Base-by-base conservation (phyloP, 352 stramenopile genomes). In the Pythium grandisporangium region DNA sequence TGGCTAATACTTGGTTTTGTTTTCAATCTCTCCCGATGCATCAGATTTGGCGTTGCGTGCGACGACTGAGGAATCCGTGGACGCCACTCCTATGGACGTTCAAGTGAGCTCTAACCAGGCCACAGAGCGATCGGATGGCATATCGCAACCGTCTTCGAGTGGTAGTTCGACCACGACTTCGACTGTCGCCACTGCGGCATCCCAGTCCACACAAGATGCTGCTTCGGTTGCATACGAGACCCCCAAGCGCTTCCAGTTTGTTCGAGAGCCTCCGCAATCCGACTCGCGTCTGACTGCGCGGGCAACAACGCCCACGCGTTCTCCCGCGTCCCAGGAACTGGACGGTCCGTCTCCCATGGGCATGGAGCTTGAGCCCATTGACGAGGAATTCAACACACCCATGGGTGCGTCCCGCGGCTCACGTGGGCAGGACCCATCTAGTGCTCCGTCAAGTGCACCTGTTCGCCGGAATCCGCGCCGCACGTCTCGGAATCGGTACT, bases 301-400 rank as follows among this genome's bases (percentile, higher is more conserved):
- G 41, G 34, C 49, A 23, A 59, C 6, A 26, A 55, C 58, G 16
- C 37, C 34, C 10, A 33, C n/a, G 19, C 67, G 56, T 33, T 89
- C 75, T 36, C 72, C 66, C 4, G 75, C 70, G 8, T 65, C 73
- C 14, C 64, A 72, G 12, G 76, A 87, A 46, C 55, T 85, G 12
- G 69, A 87, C 34, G 63, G n/a, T n/a, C n/a, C n/a, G n/a, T n/a
- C n/a, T n/a, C n/a, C n/a, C n/a, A n/a, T n/a, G n/a, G n/a, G 58
- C 19, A 79, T 89, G 73, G 73, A 89, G 52, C 51, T 86, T 10
- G 76, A 89, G 43, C 61, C 68, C 39, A 82, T 89, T 40, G 76
- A 89, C 48, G 76, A 89, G 43, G 76, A 89, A 53, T 89, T 89
- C 58, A 84, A 70, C 56, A 87, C 76, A 38, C 71, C n/a, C n/a